A percentile compares a stretch with the other conserved stretches of the same genome.
These are phyloP conservation scores for Lactifluus volemus DNA, from an alignment of 768 basidiomycete species.

Conservation along the genomic window DNA sequence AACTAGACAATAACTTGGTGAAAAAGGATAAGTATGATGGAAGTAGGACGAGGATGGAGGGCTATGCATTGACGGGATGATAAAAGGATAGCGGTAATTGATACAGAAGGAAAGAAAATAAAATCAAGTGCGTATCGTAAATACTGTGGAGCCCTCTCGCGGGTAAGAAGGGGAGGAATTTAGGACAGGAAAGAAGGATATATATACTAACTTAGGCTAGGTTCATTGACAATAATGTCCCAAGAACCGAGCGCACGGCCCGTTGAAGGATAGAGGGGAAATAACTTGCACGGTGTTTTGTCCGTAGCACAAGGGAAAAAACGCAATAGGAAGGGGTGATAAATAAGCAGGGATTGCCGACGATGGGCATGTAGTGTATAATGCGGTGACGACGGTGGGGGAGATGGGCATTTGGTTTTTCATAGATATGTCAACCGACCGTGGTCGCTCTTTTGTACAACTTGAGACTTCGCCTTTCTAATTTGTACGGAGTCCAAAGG, in stretches of 20 bases:
- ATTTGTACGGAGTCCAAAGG: constrained; percentile 25
- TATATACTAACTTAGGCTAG: constrained; percentile 14
- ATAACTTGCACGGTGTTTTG: constrained; percentile 20
- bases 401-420: constrained; percentile 21
- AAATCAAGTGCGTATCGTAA: constrained; percentile 10
- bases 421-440: constrained; percentile 23
- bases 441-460: constrained; percentile 34
- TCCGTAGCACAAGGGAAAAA: constrained; percentile 24
- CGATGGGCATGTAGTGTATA: constrained; percentile 19
- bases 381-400: constrained; percentile 25
- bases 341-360: constrained; percentile 20
- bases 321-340: constrained; percentile 7
- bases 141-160: neutral
- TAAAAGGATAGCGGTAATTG: constrained; percentile 17
- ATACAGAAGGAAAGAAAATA: constrained; percentile 18
- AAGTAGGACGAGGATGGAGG: constrained; percentile 3
- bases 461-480: constrained; percentile 24
- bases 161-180: neutral
- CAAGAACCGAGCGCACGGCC: constrained; percentile 36
- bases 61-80: constrained; percentile 1
- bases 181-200: neutral
- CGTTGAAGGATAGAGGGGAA: constrained; percentile 25
- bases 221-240: constrained; percentile 25
- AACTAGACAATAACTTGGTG: constrained; percentile 17
- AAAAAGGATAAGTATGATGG: constrained; percentile 14